Conservation (phyloP, 176 grass and related monocot genomes). For the Tuctoria greenei region DNA sequence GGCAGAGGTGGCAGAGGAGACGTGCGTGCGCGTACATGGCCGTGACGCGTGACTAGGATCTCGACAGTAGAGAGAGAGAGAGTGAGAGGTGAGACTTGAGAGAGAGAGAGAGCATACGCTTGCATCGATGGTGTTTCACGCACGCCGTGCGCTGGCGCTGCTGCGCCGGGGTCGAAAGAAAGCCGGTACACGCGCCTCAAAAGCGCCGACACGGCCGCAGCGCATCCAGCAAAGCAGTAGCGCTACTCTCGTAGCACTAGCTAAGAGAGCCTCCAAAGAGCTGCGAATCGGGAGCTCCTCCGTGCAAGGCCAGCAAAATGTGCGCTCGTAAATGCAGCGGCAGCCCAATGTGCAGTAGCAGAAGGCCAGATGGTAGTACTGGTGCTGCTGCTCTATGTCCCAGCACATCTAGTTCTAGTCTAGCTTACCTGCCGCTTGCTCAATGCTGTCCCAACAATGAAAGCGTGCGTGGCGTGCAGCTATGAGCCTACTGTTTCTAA, state of each 20-base stretch:
- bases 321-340: neutral
- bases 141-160: neutral
- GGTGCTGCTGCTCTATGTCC: too few species aligned
- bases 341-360: neutral
- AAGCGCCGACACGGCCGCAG: constrained; percentile 18
- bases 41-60: constrained; percentile 41
- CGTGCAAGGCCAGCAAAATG: constrained; percentile 16
- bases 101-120: neutral
- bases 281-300: neutral
- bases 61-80: constrained; percentile 31
- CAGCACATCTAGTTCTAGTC: too few species aligned
- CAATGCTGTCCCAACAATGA: neutral
- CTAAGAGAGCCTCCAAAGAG: neutral
- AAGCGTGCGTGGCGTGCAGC: neutral
- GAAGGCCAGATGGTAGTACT: neutral
- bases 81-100: neutral
- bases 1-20: neutral
- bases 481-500: neutral
- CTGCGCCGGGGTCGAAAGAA: neutral
- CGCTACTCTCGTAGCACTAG: neutral
- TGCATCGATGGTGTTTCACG: too few species aligned
- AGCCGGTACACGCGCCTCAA: constrained; percentile 35
- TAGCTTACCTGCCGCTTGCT: neutral
- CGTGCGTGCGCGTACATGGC: constrained; percentile 15
- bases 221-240: neutral